Evolutionary conservation across 495 filamentous ascomycete species (phyloP), one percentile per base, ranked within the genome.

Genomic region (Aspergillus coremiiformis): DNA sequence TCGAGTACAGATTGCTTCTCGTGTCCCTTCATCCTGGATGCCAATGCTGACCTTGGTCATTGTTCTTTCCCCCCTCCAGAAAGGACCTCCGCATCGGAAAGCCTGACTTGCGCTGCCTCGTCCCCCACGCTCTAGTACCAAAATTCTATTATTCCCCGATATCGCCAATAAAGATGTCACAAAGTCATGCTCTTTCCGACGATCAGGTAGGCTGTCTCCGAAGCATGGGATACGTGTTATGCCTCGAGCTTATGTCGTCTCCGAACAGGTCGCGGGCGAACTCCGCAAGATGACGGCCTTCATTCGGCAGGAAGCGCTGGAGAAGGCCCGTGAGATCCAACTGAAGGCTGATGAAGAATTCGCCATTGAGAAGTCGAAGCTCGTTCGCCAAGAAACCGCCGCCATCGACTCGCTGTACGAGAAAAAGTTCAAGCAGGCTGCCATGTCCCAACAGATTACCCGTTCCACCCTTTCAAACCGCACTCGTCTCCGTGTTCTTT

Each of bases 281-380:
- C 88, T 99, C 68, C 88, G 85, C 77, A 99, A 99, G 79, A 99
- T 99, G 94, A 97, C 94, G 41, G 89, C 91, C 68, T 99, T 99
- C 86, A 99, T 99, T 83, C 86, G 86, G 67, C 91, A 96, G 75
- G 94, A 99, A 79, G 94, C 94, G 21, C 75, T 84, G 32, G 94
- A 99, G 68, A 99, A 99, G 75, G 90, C 91, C 59, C 83, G 83
- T 64, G 94, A 99, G 70, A 97, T 99, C 74, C 78, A 89, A 57
- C 82, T 96, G 72, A 97, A 97, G 72, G 94, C 94, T 69, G 88
- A 97, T 72, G 90, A 96, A 68, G 94, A 99, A 69, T 96, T 96
- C 70, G 84, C 87, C 57, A 96, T 96, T 65, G 94, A 97, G 67
- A 97, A 97, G 73, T 90, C 90, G 46, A 95, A 95, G 78, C 89